A percentile compares a stretch with the other conserved stretches of the same genome.
Evolutionary conservation across 2,329 filamentous ascomycete genomes (phyloP).

Genomic region (Aspergillus sp.): DNA sequence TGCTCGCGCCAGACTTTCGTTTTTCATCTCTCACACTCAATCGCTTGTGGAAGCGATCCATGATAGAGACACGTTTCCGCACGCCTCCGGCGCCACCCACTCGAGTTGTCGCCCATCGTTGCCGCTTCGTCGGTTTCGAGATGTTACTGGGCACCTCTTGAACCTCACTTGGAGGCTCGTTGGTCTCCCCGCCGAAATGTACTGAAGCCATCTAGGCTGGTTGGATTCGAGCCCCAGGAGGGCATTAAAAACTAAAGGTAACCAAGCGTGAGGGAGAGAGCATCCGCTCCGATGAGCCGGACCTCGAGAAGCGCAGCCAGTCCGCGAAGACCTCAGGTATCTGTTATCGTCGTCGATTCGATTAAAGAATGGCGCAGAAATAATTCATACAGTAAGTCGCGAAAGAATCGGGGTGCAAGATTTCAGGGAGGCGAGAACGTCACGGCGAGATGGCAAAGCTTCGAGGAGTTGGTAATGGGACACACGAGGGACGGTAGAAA

Average conservation of each 20-base stretch:
- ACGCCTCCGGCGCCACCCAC: constrained; percentile 69
- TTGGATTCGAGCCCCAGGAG: constrained; percentile 14
- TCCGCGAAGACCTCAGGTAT: constrained; percentile 6
- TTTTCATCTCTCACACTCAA: constrained; percentile 65
- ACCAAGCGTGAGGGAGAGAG: constrained; percentile 14
- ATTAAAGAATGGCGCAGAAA: neutral
- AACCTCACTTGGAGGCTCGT: constrained; percentile 23
- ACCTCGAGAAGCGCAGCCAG: constrained; percentile 19
- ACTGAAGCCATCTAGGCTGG: constrained; percentile 35
- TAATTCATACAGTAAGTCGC: neutral
- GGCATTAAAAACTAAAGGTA: constrained; percentile 20
- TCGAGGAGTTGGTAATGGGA: neutral
- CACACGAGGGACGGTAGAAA: neutral
- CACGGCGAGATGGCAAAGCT: constrained; percentile 1
- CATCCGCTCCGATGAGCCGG: constrained; percentile 24
- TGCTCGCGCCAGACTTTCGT: constrained; percentile 44
- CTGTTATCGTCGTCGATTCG: too few relatives aligned
- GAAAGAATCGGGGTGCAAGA: neutral
- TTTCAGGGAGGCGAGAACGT: neutral
- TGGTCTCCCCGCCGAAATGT: constrained; percentile 27
- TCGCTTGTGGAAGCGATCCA: constrained; percentile 67
- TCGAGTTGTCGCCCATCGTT: constrained; percentile 95
- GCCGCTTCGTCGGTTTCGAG: constrained; percentile 65
- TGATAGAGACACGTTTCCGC: constrained; percentile 76
- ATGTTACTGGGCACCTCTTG: constrained; percentile 41